A percentile compares a stretch with the other conserved stretches of the same genome.
These are phyloP conservation scores for Moesziomyces sp. DNA, from an alignment of 1,284 basidiomycete species.

Conservation along the genomic window DNA sequence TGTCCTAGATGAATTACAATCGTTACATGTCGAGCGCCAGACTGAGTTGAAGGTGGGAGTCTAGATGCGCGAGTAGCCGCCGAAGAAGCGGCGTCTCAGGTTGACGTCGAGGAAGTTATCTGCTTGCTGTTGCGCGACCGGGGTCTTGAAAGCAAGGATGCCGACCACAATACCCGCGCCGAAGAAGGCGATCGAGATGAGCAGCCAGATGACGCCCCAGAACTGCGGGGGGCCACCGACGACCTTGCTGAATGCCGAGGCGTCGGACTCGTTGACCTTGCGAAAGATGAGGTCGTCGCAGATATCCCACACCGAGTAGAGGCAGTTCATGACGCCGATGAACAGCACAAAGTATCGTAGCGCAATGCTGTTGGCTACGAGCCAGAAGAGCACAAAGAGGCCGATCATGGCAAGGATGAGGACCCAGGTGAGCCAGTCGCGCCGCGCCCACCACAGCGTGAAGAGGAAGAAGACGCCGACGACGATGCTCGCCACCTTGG, in stretches of 20 bases:
- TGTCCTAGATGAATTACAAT: not conserved
- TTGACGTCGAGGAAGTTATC: slow-evolving; percentile 55
- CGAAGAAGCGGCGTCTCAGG: slow-evolving; percentile 15
- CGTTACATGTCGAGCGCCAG: not conserved
- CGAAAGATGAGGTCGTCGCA: slow-evolving; percentile 81
- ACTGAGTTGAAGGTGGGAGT: not conserved
- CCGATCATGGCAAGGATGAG: slow-evolving; percentile 59
- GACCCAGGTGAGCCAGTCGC: slow-evolving; percentile 75
- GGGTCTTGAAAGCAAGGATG: slow-evolving; percentile 62
- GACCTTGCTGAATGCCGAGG: slow-evolving; percentile 85
- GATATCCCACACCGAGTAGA: slow-evolving; percentile 62
- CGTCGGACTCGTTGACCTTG: slow-evolving; percentile 85
- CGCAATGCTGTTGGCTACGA: slow-evolving; percentile 49
- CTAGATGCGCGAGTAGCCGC: slow-evolving; percentile 6
- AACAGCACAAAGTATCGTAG: slow-evolving; percentile 80
- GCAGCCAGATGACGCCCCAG: slow-evolving; percentile 82
- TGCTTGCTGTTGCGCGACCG: slow-evolving; percentile 52
- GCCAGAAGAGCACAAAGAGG: slow-evolving; percentile 56
- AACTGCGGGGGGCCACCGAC: slow-evolving; percentile 75
- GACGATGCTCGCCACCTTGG: slow-evolving; percentile 85
- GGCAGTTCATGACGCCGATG: slow-evolving; percentile 72
- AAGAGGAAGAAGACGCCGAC: slow-evolving; percentile 88
- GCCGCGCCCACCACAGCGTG: slow-evolving; percentile 86
- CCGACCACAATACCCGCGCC: slow-evolving; percentile 76
- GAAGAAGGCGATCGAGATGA: slow-evolving; percentile 84